phyloP scores from a whole-genome alignment of 2,329 filamentous ascomycete genomes.

The Dothidotthia symphoricarpi region DNA sequence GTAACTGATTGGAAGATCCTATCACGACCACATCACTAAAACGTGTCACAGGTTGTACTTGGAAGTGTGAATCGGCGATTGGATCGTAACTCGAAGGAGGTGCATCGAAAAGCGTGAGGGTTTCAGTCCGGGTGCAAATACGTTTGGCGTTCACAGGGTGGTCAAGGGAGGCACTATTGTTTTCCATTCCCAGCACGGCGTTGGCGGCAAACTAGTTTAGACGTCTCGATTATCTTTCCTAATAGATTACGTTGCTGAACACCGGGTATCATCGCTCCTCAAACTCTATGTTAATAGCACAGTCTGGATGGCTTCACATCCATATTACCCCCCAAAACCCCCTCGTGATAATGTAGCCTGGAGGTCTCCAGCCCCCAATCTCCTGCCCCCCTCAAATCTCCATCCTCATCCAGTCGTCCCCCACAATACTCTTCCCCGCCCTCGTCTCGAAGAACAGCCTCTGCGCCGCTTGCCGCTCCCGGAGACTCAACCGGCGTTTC shows the following conservation, averaged over 20 bases:
- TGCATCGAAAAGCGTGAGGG: constrained; percentile 20
- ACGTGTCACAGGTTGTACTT: constrained; percentile 52
- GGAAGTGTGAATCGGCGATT: constrained; percentile 70
- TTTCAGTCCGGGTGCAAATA: neutral
- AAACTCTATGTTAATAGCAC: too few relatives aligned
- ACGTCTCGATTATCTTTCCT: too few relatives aligned
- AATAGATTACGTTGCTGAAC: too few relatives aligned
- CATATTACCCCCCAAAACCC: too few relatives aligned
- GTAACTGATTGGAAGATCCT: too few relatives aligned
- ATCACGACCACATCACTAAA: neutral
- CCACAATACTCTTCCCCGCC: constrained; percentile 19
- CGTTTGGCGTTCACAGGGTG: neutral
- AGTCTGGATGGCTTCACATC: too few relatives aligned
- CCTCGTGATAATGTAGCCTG: too few relatives aligned
- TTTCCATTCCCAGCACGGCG: constrained; percentile 1
- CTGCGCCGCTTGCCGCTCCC: constrained; percentile 13
- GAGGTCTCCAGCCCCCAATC: neutral
- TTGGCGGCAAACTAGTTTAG: constrained; percentile 5
- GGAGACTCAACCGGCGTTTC: constrained; percentile 12
- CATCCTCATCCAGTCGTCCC: constrained; percentile 27
- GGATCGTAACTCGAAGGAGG: constrained; percentile 49
- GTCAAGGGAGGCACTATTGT: neutral
- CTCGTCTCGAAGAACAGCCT: constrained; percentile 20
- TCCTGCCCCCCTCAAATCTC: constrained; percentile 3
- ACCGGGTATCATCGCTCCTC: too few relatives aligned